Evolutionary conservation across 495 filamentous ascomycete species (phyloP).

Genomic region (Parmelia sp.): DNA sequence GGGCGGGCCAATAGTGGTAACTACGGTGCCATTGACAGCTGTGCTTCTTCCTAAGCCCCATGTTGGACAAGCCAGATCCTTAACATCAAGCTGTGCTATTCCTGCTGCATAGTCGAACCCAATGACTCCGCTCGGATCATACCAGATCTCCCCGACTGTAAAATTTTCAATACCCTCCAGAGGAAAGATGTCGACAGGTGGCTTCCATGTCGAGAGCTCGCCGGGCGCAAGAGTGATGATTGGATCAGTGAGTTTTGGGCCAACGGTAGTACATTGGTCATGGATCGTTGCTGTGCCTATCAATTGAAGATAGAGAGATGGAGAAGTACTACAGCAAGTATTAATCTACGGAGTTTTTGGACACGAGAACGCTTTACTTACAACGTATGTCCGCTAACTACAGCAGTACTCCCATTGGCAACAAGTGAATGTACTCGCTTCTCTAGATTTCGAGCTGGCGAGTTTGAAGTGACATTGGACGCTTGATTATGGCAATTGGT

Average conservation of each 20-base stretch:
- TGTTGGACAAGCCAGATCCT: constrained; percentile 11
- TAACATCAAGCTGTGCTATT: background rate
- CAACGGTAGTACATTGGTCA: constrained; percentile 13
- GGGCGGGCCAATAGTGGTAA: constrained; percentile 15
- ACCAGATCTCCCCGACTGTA: background rate
- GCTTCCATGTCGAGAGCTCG: constrained; percentile 7
- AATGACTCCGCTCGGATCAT: background rate
- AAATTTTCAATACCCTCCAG: background rate
- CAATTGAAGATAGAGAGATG: constrained; percentile 19
- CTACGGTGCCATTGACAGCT: background rate
- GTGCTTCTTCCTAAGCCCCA: constrained; percentile 1
- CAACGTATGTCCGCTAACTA: constrained; percentile 18
- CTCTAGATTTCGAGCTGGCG: background rate
- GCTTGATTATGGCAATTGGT: background rate
- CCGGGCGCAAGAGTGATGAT: constrained; percentile 14
- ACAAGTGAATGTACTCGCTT: constrained; percentile 9
- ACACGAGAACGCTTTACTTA: background rate
- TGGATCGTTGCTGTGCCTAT: background rate
- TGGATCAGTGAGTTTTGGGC: background rate
- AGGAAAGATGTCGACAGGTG: background rate
- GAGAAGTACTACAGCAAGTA: constrained; percentile 12
- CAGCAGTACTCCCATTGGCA: constrained; percentile 5
- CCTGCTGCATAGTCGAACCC: background rate
- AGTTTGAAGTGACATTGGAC: background rate
- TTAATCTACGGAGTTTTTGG: background rate